Base-by-base conservation (phyloP, 305 asterid genomes). In the Solanum chacoense region DNA sequence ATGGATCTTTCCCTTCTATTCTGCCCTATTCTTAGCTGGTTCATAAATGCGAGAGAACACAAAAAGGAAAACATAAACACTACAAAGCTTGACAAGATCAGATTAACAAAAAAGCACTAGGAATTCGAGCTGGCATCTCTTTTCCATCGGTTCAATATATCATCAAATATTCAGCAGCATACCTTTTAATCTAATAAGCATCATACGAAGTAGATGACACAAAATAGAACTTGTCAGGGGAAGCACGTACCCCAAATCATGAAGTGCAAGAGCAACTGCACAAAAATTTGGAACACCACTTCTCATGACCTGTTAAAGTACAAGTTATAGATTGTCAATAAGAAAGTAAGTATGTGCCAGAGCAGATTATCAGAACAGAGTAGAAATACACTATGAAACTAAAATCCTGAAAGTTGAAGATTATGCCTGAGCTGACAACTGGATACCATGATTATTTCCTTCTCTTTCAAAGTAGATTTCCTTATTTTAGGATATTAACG, bases 251-350 rank as follows among this genome's bases (percentile, higher is more conserved):
- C 93, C 93, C 91, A 92, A 83, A 89, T 91, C 93, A 89, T 89
- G 87, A 87, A 98, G 95, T 86, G 98, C 96, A 87, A 98, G 93
- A 88, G 99, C 99, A 91, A 98, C 99, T 79, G 99, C 99, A 92
- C 99, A 98, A 92, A 98, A 98, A 92, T 98, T 98, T 84, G 99
- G 99, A 89, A 98, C 84, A 69, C 99, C 99, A 85, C 99, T 98
- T 91, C 98, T 90, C 89, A 92, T 89, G 37, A 93, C 94, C 94
- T 92, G 92, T 38, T 73, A 81, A 81, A 75, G 88, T 36, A 87
- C 63, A 86, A 24, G 86, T 71, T 83, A 89, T 80, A 88, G 34
- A 87, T 76, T 74, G 40, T 83, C 72, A 29, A 45, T 9, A 80
- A 45, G 86, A 28, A 42, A 42, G 8, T 50, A 83, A 5, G 16